These are phyloP conservation scores for Lactarius pseudohatsudake DNA, from an alignment of 768 basidiomycete genomes.

Conservation along the genomic window DNA sequence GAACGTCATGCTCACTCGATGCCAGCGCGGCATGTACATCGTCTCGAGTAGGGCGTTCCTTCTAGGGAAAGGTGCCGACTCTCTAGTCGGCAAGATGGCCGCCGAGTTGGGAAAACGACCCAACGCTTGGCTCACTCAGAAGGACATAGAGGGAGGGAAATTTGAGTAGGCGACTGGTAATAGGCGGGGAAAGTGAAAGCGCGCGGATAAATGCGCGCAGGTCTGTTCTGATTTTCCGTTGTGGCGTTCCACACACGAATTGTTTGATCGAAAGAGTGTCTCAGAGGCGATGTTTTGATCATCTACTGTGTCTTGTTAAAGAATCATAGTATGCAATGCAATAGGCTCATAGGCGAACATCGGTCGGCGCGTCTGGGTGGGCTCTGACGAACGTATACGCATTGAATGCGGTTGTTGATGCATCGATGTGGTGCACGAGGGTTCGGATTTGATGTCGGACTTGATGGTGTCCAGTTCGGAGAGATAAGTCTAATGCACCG, in stretches of 20 bases:
- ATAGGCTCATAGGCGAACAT: slow-evolving; percentile 17
- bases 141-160: slow-evolving; percentile 40
- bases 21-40: slow-evolving; percentile 77
- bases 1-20: slow-evolving; percentile 88
- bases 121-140: slow-evolving; percentile 39
- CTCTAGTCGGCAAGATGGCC: slow-evolving; percentile 45
- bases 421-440: slow-evolving; percentile 76
- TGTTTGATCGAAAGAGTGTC: background rate
- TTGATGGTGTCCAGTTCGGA: slow-evolving; percentile 77
- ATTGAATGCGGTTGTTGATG: slow-evolving; percentile 43
- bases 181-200: background rate
- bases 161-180: slow-evolving; percentile 26
- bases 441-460: slow-evolving; percentile 92
- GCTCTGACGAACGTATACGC: slow-evolving; percentile 37
- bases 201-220: background rate
- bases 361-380: slow-evolving; percentile 3
- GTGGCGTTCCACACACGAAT: background rate
- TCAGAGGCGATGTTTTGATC: background rate
- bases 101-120: slow-evolving; percentile 35
- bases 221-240: background rate
- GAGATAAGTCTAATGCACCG: slow-evolving; percentile 54
- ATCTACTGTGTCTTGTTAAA: background rate
- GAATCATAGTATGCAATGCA: slow-evolving; percentile 9
- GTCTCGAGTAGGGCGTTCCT: slow-evolving; percentile 64
- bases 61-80: slow-evolving; percentile 45